Evolutionary conservation across 2,329 filamentous ascomycete genomes (phyloP), one percentile per base, ranked within the genome.

Genomic region (Tolypocladium sp.): DNA sequence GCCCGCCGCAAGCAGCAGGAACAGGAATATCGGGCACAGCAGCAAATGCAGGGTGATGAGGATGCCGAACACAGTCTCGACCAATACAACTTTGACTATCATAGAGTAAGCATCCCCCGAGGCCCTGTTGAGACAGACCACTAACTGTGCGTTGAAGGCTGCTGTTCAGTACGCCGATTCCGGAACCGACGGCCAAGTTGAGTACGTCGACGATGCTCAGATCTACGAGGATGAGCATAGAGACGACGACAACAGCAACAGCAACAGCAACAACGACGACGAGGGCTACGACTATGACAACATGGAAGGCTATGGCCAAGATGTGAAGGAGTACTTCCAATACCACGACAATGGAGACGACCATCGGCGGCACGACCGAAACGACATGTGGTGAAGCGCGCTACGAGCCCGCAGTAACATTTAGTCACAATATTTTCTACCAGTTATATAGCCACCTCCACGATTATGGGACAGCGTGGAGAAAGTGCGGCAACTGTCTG

Each of bases 21-120:
- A 64, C 71, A 81, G 64, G 74, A 80, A 63, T 77, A 79, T 59
- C 62, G 78, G 60, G 74, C 77, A 55, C 77, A 79, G 62, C 78
- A 79, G 61, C 71, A 77, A 69, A 65, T 74, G 73, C 68, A 78
- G 71, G 68, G 69, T 60, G 75, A 69, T n/a, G 76, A 79, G 61
- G 77, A 79, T 46, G 71, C 70, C 57, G 75, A 79, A 57, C 74
- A 80, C 62, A 74, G 76, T 61, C 75, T 79, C 60, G 78, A 80
- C 62, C 77, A 76, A 58, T 82, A 82, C 65, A 77, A 80, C 64
- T 82, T 77, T 66, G 78, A 82, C 63, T 82, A 82, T 65, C 79
- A 81, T 64, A 70, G 79, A 64, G 79, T 82, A 68, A 74, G 79
- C 54, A 61, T 10, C 15, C 30, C 10, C 9, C 35, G 13, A 52